Evolutionary conservation across 2,329 filamentous ascomycete species (phyloP).

Genomic region (Exophiala phaeomuriformis): DNA sequence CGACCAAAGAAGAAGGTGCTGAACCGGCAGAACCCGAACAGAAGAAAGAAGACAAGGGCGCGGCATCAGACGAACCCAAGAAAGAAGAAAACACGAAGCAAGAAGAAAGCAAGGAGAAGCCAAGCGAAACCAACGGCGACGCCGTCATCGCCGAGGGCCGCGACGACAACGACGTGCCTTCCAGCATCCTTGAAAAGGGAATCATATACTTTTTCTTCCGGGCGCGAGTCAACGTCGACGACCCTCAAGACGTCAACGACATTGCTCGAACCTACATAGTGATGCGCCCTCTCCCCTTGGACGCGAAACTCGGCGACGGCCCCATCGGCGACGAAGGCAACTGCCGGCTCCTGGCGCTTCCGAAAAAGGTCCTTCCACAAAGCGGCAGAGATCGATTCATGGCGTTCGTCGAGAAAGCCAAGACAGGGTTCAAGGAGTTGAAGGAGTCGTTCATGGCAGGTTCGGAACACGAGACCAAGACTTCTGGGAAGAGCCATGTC

Average conservation of each 20-base stretch:
- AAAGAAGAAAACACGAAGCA: constrained; percentile 6
- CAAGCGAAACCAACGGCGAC: constrained; percentile 24
- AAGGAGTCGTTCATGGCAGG: constrained; percentile 63
- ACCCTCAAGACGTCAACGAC: constrained; percentile 62
- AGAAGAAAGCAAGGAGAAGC: constrained; percentile 10
- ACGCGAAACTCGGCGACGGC: constrained; percentile 60
- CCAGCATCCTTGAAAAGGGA: constrained; percentile 73
- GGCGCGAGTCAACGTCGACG: constrained; percentile 63
- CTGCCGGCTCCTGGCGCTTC: constrained; percentile 66
- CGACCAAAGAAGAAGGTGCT: constrained; percentile 7
- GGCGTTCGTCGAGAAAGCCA: constrained; percentile 72
- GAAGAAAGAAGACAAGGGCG: background rate
- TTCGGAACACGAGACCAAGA: constrained; percentile 68
- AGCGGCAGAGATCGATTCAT: constrained; percentile 65
- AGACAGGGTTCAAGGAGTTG: constrained; percentile 59
- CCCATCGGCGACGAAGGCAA: constrained; percentile 50
- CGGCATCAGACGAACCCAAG: background rate
- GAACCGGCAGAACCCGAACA: background rate
- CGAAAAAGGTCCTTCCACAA: constrained; percentile 74
- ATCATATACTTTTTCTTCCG: constrained; percentile 88
- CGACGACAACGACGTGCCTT: constrained; percentile 46
- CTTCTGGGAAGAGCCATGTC: constrained; percentile 58
- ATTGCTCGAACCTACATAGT: constrained; percentile 73
- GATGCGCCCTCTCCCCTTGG: constrained; percentile 62
- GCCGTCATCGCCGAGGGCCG: constrained; percentile 47